Base-by-base conservation (phyloP, 192 early-diverging fungal genomes). In the Polychytrium aggregatum region DNA sequence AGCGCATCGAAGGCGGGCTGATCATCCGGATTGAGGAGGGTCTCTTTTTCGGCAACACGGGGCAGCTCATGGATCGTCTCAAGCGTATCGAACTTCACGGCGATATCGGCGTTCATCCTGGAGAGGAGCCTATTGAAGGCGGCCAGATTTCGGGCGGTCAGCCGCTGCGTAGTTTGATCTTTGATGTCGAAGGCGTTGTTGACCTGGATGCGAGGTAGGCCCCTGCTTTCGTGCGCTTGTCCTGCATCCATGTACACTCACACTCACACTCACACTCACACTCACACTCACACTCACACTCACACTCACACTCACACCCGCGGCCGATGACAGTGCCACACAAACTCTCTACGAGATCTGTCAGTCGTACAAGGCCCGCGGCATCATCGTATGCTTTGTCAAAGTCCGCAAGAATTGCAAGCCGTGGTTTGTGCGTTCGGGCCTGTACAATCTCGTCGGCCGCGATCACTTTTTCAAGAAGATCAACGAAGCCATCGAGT, bases 21-120 rank as follows among this genome's bases (percentile, higher is more conserved):
- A 79, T 98, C 50, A 79, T 98, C 37, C 78, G 84, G 29, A 76
- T 98, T 17, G 86, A 92, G 48, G 96, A 98, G 55, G 85, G 85
- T 3, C 63, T 98, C 39, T 97, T 88, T 61, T 98, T 98, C 76
- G 93, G 93, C 38, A 98, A 98, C 56, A 84, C 85, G 24, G 93
- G 93, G 2, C 92, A 97, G 67, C 70, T 98, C 37, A 90, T 91
- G 63, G 96, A 97, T 45, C 71, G 93, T 14, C 66, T 98, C 28
- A 85, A 89, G 40, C 84, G 96, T 24, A 65, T 96, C 26, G 96
- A 98, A 53, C 70, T 86, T 55, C 90, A 89, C 67, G 93, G 96
- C 29, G 90, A 92, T 55, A 81, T 96, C 72, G 78, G 81, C 11
- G 85, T 91, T 22, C 96, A 98, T 65, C 96, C 96, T 5, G 90